Percentiles rank a stretch among this genome's conserved stretches.
phyloP scores from a whole-genome alignment of 192 early-diverging fungal genomes.

The Dispira parvispora region DNA sequence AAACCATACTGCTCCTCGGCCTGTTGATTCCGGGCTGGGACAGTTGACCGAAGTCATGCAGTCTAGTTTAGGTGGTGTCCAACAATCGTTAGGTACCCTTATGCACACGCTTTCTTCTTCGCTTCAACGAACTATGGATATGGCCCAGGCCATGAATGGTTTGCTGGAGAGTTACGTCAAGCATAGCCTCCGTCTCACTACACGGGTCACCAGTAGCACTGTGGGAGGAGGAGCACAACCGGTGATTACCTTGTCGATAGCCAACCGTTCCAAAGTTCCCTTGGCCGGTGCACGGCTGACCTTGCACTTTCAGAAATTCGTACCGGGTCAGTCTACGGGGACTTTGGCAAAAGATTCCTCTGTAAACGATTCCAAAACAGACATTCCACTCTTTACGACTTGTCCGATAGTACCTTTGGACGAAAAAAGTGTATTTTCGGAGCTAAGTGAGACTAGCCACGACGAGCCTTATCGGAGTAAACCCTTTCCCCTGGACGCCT shows the following conservation, averaged over 20 bases:
- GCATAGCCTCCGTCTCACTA: constrained; percentile 1
- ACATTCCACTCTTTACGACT: neutral
- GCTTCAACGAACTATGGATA: constrained; percentile 7
- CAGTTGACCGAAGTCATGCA: constrained; percentile 10
- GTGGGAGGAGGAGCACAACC: neutral
- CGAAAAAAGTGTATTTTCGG: neutral
- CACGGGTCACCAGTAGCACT: neutral
- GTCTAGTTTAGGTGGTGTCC: constrained; percentile 1
- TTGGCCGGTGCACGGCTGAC: neutral
- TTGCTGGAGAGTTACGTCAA: constrained; percentile 9
- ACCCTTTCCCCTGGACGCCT: neutral
- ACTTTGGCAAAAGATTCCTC: neutral
- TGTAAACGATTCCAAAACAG: neutral
- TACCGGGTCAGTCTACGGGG: neutral
- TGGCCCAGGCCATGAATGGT: constrained; percentile 8
- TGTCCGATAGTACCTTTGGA: neutral
- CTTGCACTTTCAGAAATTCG: neutral
- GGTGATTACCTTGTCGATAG: neutral
- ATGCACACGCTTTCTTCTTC: constrained; percentile 7
- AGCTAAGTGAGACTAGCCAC: neutral
- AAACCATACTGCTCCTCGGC: neutral
- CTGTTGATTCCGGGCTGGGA: neutral
- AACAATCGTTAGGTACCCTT: neutral
- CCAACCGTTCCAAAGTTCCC: constrained; percentile 5
- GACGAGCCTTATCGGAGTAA: neutral